A percentile compares a stretch with the other conserved stretches of the same genome.
phyloP scores from a whole-genome alignment of 208 protist species.

The Trichomonas tenax region DNA sequence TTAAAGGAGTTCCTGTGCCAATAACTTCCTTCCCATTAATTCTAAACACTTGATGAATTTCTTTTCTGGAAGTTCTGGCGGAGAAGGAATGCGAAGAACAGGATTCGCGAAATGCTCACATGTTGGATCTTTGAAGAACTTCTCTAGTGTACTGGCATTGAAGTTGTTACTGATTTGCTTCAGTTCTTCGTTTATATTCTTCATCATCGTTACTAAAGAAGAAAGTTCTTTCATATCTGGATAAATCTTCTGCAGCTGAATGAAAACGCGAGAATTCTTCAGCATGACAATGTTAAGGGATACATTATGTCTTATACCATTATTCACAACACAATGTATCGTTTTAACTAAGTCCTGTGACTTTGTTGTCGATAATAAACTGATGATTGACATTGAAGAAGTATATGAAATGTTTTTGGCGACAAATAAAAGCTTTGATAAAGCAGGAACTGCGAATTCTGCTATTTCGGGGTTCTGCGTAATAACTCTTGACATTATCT shows the following conservation, averaged over 20 bases:
- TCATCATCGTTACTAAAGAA: neutral
- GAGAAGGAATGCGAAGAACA: neutral
- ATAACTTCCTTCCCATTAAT: too few species aligned
- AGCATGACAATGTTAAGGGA: neutral
- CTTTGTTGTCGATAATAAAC: neutral
- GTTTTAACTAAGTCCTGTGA: neutral
- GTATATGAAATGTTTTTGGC: neutral
- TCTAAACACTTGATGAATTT: too few species aligned
- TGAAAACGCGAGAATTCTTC: neutral
- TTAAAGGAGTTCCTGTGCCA: too few species aligned
- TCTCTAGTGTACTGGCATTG: neutral
- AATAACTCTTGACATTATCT: neutral
- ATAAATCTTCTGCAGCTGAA: neutral
- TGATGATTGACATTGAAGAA: neutral
- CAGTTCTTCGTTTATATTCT: neutral
- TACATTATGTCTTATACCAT: neutral
- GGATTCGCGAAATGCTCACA: slow-evolving; percentile 10
- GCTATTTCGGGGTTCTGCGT: neutral
- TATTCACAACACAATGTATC: neutral
- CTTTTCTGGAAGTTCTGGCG: too few species aligned
- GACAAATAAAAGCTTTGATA: neutral
- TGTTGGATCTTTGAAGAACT: neutral
- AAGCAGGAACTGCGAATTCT: neutral
- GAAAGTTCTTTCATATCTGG: neutral
- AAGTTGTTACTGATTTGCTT: neutral